phyloP scores from a whole-genome alignment of 352 stramenopile species.

The Globisporangium echinulatum region DNA sequence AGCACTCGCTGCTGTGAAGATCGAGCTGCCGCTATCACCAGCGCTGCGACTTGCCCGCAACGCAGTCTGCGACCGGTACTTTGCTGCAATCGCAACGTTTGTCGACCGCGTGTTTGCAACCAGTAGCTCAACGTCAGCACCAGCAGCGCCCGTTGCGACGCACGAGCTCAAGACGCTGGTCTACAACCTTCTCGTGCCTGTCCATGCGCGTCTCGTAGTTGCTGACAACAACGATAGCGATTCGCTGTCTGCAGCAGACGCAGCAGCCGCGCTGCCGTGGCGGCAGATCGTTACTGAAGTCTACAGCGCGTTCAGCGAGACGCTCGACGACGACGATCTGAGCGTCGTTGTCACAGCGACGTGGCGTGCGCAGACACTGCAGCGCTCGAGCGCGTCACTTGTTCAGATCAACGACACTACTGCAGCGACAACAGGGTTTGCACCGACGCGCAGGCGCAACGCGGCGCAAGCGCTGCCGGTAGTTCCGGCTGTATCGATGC shows the following conservation, averaged over 20 bases:
- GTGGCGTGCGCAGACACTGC: constrained; percentile 11
- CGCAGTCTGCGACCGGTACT: constrained; percentile 49
- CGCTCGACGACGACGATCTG: constrained; percentile 38
- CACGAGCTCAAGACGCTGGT: constrained; percentile 60
- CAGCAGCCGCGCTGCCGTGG: constrained; percentile 36
- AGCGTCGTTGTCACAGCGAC: constrained; percentile 34
- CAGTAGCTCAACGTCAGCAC: constrained; percentile 4
- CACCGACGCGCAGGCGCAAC: not conserved
- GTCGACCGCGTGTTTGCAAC: constrained; percentile 50
- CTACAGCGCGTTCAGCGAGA: constrained; percentile 57
- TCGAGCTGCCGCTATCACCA: constrained; percentile 12
- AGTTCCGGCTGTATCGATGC: constrained; percentile 22
- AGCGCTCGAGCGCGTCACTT: not conserved
- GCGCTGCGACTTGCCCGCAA: constrained; percentile 12
- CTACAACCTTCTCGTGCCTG: constrained; percentile 39
- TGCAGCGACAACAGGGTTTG: not conserved
- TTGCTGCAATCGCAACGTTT: constrained; percentile 42
- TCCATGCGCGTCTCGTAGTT: constrained; percentile 34
- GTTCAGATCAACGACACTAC: not conserved
- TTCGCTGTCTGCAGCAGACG: not conserved
- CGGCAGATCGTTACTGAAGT: constrained; percentile 47
- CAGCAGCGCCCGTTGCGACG: constrained; percentile 25
- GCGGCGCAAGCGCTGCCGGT: not conserved
- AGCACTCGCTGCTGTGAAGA: constrained; percentile 21
- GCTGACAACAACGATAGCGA: constrained; percentile 1